These are phyloP conservation scores for Hygrophorus pudorinus DNA, from an alignment of 768 basidiomycete species.

Conservation along the genomic window DNA sequence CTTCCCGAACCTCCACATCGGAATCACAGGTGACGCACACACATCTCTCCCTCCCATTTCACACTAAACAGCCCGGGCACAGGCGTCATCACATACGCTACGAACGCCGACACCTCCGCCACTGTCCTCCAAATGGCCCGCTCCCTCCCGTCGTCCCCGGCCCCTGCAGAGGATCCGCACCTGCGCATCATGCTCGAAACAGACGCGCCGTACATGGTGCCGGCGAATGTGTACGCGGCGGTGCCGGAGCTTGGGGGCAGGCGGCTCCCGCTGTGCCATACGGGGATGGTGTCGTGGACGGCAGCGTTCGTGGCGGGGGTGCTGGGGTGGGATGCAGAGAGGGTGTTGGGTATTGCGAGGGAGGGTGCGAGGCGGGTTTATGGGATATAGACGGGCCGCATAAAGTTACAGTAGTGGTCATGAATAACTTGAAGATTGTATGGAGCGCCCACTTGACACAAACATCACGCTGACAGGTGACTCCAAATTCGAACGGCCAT, in stretches of 20 bases:
- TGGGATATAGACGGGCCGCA: constrained; percentile 37
- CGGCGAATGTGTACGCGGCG: constrained; percentile 56
- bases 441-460: no score
- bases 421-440: no score
- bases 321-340: constrained; percentile 41
- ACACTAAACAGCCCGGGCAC: background rate
- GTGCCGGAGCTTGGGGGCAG: constrained; percentile 40
- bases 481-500: no score
- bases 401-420: no score
- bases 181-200: constrained; percentile 65
- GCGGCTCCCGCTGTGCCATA: constrained; percentile 62
- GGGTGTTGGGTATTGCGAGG: constrained; percentile 50
- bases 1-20: constrained; percentile 77
- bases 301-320: constrained; percentile 60
- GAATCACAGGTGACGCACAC: constrained; percentile 71
- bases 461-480: no score
- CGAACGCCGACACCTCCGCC: constrained; percentile 60
- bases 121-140: constrained; percentile 48
- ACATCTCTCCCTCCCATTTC: constrained; percentile 2
- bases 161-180: constrained; percentile 9
- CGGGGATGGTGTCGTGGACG: constrained; percentile 81
- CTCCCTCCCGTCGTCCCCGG: no score
- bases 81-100: constrained; percentile 76
- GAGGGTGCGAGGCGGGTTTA: constrained; percentile 60
- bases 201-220: constrained; percentile 84